Evolutionary conservation across 202 grass and related monocot genomes (phyloP), one percentile per base, ranked within the genome.

Genomic region (Brachypodium distachyon): DNA sequence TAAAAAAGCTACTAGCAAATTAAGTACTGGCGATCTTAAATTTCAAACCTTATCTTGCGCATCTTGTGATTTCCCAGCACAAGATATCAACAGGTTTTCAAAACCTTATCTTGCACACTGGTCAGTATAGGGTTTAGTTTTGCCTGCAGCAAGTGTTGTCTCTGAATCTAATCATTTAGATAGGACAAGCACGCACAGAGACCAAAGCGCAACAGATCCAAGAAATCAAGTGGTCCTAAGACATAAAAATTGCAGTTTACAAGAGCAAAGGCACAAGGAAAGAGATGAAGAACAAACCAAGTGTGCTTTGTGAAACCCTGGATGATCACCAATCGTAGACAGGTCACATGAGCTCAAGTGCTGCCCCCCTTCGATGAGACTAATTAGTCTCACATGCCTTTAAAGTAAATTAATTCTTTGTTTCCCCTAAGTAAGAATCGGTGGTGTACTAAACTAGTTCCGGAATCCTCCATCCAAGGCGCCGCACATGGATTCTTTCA

Each of bases 151-250:
- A 67, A 64, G 42, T 73, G 67, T 66, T 85, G 67, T 85, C 58
- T 67, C 82, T 67, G 75, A 65, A 73, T 73, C 82, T 73, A 85
- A 85, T 85, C 76, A 85, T 85, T 79, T 85, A 72, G 67, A 78
- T 67, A 78, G 47, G 82, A 84, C 17, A 67, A 56, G 56, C 44
- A 13, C 2, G 7, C 33, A 6, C 33, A 36, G 47, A 6, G 44
- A 63, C 32, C 26, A 2, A 51, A 27, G 28, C 0, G 10, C 49
- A 58, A 28, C 48, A 73, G 82, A 79, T 85, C 82, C 82, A 79
- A 85, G 75, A 73, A 77, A 3, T 37, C 11, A 11, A 44, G 67
- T 85, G 82, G 67, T 79, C 75, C 82, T 79, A 46, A 72, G 49
- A 72, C 46, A 55, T 55, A 46, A 71, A 84, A 29, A 58, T 53